Percentiles rank a stretch among this genome's conserved stretches.
phyloP scores from a whole-genome alignment of 176 grass and related monocot genomes.

The Rhynchospora pubera region DNA sequence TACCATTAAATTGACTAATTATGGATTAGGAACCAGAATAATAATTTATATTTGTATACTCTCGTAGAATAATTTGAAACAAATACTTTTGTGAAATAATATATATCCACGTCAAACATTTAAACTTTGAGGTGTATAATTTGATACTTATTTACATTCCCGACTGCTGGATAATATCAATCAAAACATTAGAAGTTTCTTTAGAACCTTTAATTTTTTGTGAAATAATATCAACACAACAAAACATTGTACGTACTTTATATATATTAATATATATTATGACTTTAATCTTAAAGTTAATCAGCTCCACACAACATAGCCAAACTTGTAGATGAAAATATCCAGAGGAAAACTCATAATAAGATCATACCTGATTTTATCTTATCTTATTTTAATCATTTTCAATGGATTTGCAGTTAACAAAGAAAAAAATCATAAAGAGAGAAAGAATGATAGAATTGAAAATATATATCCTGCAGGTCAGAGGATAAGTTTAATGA shows the following conservation, averaged over 20 bases:
- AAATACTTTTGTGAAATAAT: no score
- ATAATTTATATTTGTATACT: not conserved
- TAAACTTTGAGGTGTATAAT: no score
- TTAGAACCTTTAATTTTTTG: no score
- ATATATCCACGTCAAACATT: not conserved
- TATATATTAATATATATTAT: not conserved
- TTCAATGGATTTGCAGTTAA: not conserved
- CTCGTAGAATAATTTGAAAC: no score
- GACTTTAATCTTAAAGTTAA: not conserved
- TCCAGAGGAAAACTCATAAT: not conserved
- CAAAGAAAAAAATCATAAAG: not conserved
- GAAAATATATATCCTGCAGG: not conserved
- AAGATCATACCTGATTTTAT: not conserved
- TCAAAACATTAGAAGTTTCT: no score
- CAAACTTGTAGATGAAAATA: not conserved
- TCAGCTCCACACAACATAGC: not conserved
- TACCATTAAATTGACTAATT: not conserved
- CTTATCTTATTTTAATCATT: not conserved
- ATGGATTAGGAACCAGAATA: not conserved
- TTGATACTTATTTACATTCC: no score
- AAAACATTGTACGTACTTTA: not conserved
- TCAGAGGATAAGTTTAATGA: not conserved
- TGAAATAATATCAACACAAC: no score
- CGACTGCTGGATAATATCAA: no score
- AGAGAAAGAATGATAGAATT: not conserved